Evolutionary conservation across 2,329 filamentous ascomycete genomes (phyloP), one percentile per base, ranked within the genome.

Genomic region (Monosporascus sp.): DNA sequence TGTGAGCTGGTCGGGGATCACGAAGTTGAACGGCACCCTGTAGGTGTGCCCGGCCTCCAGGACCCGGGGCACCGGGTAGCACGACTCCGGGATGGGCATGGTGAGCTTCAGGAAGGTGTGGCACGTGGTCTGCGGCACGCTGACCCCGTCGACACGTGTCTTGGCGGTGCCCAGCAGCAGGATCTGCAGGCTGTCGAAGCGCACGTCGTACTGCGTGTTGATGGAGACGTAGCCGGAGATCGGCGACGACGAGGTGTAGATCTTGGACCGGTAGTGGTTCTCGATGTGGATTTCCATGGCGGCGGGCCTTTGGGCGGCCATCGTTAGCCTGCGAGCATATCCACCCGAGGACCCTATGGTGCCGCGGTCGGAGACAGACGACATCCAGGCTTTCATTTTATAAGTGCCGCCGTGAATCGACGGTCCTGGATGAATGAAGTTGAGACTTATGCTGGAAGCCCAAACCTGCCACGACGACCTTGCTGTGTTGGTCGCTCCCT

Each of bases 1-100:
- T 19, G 80, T 83, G 55, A 84, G 76, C 51, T 82, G 75, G 58
- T 73, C 71, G 19, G 81, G 81, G 17, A 84, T 74, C 54, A 84
- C 76, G 58, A 84, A 84, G 68, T 80, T 68, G 70, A 84, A 81
- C n/a, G 80, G 80, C 24, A 84, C 66, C 16, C 63, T 73, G 66
- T 81, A 80, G 26, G 71, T 72, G 57, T 65, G 65, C 2, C 74
- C 78, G n/a, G 73, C 70, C 64, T 77, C 69, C 55, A 82, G 77
- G 31, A 80, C 61, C 37, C 74, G 69, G 20, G 74, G 69, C 7
- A 68, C 66, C 2, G 80, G 80, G 51, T 82, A 76, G 7, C 69
- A 63, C 1, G 72, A 70, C n/a, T 72, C 70, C 11, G 70, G 63
- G 20, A 83, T 69, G 35, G 66, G 67, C 67, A 69, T 69, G 27